Percentiles rank a stretch among this genome's conserved stretches.
Conservation (phyloP, 768 basidiomycete species). For the Inosperma sp. region DNA sequence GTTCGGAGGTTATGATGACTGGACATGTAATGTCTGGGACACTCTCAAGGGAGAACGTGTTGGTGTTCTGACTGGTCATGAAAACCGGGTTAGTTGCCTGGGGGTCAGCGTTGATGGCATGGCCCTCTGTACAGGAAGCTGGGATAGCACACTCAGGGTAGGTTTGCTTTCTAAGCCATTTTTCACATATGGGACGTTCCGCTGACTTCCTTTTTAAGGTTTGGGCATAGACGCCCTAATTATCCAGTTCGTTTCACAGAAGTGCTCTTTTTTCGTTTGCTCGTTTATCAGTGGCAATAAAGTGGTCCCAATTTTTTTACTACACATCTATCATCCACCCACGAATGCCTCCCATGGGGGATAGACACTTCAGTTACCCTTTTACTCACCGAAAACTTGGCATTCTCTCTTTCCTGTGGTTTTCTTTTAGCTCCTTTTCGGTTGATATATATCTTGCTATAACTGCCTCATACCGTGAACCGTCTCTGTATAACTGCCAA, state of each 20-base stretch:
- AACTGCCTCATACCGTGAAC: background rate
- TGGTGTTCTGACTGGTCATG: conserved; percentile 94
- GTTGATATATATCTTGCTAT: conserved; percentile 2
- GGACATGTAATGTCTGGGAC: conserved; percentile 99
- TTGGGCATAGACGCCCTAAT: conserved; percentile 60
- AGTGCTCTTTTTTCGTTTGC: conserved; percentile 14
- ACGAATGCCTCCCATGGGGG: conserved; percentile 40
- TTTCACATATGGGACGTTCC: conserved; percentile 9
- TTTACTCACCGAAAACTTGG: conserved; percentile 37
- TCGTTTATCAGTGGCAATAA: conserved; percentile 15
- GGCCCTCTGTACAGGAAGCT: conserved; percentile 97
- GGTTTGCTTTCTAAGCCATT: conserved; percentile 24
- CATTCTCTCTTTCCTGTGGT: conserved; percentile 1
- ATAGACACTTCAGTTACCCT: conserved; percentile 58
- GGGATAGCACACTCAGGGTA: conserved; percentile 96
- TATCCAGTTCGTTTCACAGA: background rate
- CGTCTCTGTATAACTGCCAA: conserved; percentile 16
- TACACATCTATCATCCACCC: conserved; percentile 48
- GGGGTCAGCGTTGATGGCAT: conserved; percentile 96
- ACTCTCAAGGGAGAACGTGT: conserved; percentile 98
- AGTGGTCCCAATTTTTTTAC: conserved; percentile 4
- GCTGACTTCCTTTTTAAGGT: conserved; percentile 45
- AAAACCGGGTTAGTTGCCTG: conserved; percentile 95
- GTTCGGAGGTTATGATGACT: conserved; percentile 98
- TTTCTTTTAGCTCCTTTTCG: background rate